Evolutionary conservation across 352 stramenopile genomes (phyloP).

Genomic region (Globisporangium abappressorium): DNA sequence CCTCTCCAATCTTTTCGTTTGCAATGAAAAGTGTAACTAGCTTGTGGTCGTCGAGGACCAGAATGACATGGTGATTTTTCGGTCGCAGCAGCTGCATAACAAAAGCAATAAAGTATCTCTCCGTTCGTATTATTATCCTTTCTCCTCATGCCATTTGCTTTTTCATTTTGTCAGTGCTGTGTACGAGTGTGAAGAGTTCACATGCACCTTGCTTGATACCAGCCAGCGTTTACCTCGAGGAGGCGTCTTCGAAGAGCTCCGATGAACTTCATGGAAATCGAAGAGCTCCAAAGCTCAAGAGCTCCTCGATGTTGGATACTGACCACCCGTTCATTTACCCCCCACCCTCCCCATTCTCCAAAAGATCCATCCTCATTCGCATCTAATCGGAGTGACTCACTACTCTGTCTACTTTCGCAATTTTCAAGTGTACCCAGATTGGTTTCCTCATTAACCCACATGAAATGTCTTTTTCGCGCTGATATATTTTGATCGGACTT

Average conservation of each 20-base stretch:
- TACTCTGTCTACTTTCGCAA: background rate
- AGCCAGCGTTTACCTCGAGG: too few species aligned
- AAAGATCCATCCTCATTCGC: background rate
- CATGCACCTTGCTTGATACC: too few species aligned
- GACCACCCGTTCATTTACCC: background rate
- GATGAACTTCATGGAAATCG: too few species aligned
- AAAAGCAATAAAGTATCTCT: slow-evolving; percentile 6
- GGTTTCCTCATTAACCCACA: slow-evolving; percentile 1
- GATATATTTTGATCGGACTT: slow-evolving; percentile 8
- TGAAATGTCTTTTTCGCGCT: background rate
- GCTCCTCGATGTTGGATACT: background rate
- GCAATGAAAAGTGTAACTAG: slow-evolving; percentile 3
- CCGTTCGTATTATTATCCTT: background rate
- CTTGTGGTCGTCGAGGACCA: background rate
- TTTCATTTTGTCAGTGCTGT: too few species aligned
- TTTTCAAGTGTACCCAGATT: background rate
- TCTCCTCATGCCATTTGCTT: too few species aligned
- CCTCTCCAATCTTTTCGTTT: background rate
- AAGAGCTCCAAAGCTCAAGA: background rate
- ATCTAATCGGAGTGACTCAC: background rate
- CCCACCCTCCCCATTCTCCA: too few species aligned
- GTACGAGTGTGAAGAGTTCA: too few species aligned
- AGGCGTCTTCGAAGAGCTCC: too few species aligned
- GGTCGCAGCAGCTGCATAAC: background rate
- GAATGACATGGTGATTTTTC: slow-evolving; percentile 5